Conservation (phyloP, 176 grass and related monocot species). For the Hordeum marinum region DNA sequence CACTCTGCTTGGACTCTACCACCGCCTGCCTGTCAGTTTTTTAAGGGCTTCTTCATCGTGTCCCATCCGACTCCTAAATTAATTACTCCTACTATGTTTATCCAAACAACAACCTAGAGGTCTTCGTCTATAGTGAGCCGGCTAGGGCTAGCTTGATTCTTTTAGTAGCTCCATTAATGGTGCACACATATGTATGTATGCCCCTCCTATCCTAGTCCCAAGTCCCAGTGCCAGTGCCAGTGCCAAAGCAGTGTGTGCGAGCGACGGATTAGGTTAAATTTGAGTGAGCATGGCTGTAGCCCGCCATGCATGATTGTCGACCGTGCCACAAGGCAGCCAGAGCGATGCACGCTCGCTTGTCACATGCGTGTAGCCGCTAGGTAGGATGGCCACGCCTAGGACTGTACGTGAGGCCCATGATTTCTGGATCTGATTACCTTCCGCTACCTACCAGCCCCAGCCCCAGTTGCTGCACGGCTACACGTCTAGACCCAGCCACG, state of each 20-base stretch:
- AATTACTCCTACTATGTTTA: no score
- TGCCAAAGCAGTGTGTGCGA: neutral
- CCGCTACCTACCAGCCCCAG: neutral
- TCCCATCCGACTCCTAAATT: neutral
- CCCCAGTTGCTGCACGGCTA: neutral
- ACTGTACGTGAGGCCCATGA: conserved; percentile 1
- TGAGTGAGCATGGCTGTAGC: neutral
- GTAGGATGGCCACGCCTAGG: neutral
- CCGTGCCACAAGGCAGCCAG: neutral
- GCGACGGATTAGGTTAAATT: neutral
- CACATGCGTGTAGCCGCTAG: neutral
- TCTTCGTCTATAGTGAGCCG: neutral
- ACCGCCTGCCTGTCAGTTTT: neutral
- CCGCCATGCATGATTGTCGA: neutral
- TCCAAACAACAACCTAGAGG: neutral
- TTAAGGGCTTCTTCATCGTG: neutral
- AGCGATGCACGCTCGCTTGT: neutral
- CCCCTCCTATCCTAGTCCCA: neutral
- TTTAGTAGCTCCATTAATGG: neutral
- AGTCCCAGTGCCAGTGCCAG: neutral
- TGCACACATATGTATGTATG: neutral
- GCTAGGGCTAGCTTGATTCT: neutral
- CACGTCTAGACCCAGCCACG: neutral
- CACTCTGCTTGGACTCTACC: neutral
- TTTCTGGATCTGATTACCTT: conserved; percentile 22